Evolutionary conservation across 306 rosid genomes (phyloP).

Genomic region (Adenanthera pavonina): DNA sequence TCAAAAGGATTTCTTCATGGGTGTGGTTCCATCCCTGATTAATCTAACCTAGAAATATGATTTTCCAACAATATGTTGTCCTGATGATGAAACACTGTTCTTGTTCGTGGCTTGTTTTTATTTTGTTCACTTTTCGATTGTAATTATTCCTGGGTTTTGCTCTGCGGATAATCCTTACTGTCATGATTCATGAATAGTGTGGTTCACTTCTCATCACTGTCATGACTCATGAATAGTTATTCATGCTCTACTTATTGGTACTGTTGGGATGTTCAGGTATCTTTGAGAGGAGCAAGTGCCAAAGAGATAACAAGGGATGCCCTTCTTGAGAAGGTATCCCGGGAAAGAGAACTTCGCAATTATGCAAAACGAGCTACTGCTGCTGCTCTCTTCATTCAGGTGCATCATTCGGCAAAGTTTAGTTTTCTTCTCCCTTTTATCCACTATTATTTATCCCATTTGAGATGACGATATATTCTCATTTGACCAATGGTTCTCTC

Average conservation of each 20-base stretch:
- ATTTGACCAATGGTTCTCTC: background rate
- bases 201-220: background rate
- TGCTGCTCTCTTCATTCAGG: slow-evolving; percentile 92
- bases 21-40: background rate
- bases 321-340: slow-evolving; percentile 82
- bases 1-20: background rate
- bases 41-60: background rate
- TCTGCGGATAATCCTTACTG: slow-evolving; percentile 5
- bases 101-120: background rate
- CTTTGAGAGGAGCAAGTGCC: slow-evolving; percentile 91
- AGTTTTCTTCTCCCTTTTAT: background rate
- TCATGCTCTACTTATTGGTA: background rate
- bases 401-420: slow-evolving; percentile 12
- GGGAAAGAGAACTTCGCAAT: slow-evolving; percentile 87
- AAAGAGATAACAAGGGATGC: slow-evolving; percentile 96
- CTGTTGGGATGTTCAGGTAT: slow-evolving; percentile 60
- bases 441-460: background rate
- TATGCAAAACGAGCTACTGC: slow-evolving; percentile 83
- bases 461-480: background rate
- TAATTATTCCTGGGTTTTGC: background rate
- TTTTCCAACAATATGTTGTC: background rate
- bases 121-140: background rate
- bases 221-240: background rate
- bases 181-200: background rate
- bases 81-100: background rate